phyloP scores from a whole-genome alignment of 345 rosid species.

The Lenwebbia sp. region DNA sequence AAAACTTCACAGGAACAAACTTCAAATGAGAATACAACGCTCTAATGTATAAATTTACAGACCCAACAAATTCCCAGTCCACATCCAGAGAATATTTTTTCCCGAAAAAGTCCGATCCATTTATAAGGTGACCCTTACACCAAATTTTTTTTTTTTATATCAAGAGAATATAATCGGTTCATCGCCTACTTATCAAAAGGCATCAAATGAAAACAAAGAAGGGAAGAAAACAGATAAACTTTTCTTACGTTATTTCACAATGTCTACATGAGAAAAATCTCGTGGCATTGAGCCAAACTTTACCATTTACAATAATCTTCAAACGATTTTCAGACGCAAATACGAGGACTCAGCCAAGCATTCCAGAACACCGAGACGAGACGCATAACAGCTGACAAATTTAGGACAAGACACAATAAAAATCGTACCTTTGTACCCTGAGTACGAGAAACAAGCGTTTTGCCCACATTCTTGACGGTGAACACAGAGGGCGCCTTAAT shows the following conservation, averaged over 20 bases:
- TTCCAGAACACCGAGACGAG: neutral
- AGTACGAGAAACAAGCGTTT: slow-evolving; percentile 83
- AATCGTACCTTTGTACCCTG: slow-evolving; percentile 84
- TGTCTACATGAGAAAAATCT: neutral
- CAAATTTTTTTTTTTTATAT: neutral
- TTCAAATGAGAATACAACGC: neutral
- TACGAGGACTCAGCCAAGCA: neutral
- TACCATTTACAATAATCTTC: neutral
- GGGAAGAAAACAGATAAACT: neutral
- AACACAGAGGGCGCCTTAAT: slow-evolving; percentile 89
- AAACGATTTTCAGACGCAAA: neutral
- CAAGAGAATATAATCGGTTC: neutral
- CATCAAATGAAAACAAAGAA: neutral
- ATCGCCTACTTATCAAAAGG: neutral
- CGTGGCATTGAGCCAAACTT: neutral
- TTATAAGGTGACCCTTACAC: neutral
- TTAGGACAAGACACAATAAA: neutral
- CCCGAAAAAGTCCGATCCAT: neutral
- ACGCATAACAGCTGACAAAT: neutral
- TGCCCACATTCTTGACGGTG: slow-evolving; percentile 56
- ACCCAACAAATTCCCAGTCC: neutral
- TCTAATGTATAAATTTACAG: neutral
- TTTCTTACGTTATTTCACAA: neutral
- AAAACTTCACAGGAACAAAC: neutral
- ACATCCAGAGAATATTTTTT: neutral